phyloP scores from a whole-genome alignment of 768 basidiomycete genomes.

The Fibroporia radiculosa region DNA sequence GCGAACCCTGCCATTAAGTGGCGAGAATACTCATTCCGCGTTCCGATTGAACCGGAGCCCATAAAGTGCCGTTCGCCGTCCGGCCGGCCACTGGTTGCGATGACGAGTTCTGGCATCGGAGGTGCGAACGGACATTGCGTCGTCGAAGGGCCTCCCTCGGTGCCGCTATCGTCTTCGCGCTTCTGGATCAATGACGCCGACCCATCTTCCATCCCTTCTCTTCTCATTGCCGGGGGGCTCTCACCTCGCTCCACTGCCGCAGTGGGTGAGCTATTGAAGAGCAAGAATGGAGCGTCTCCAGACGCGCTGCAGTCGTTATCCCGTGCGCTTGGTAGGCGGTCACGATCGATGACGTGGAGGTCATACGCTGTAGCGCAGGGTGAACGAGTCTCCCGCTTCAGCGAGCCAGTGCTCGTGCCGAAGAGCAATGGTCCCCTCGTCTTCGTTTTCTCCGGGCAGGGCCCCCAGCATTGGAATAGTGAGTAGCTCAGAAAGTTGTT shows the following conservation, averaged over 20 bases:
- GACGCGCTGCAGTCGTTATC: neutral
- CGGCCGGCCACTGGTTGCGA: constrained; percentile 27
- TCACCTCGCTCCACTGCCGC: constrained; percentile 7
- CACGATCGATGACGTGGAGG: constrained; percentile 9
- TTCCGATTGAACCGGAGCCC: constrained; percentile 23
- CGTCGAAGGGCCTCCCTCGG: constrained; percentile 26
- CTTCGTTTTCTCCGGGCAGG: constrained; percentile 34
- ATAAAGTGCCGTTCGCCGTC: constrained; percentile 18
- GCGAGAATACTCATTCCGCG: constrained; percentile 31
- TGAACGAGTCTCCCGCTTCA: neutral
- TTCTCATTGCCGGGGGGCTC: constrained; percentile 7
- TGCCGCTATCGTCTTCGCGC: too few species aligned
- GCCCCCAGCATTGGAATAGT: constrained; percentile 32
- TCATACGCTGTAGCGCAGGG: constrained; percentile 7
- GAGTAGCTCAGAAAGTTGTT: constrained; percentile 12
- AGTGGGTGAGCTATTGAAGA: neutral
- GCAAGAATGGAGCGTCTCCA: neutral
- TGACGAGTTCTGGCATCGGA: constrained; percentile 37
- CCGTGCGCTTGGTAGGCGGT: constrained; percentile 1
- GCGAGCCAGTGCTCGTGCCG: neutral
- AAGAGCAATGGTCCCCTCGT: constrained; percentile 26
- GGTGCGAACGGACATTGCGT: constrained; percentile 37
- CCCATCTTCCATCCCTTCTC: neutral
- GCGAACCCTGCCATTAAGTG: constrained; percentile 34
- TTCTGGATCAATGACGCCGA: neutral